A percentile compares a stretch with the other conserved stretches of the same genome.
These are phyloP conservation scores for Diutina rugosa DNA, from an alignment of 1,139 yeast genomes.

Conservation along the genomic window DNA sequence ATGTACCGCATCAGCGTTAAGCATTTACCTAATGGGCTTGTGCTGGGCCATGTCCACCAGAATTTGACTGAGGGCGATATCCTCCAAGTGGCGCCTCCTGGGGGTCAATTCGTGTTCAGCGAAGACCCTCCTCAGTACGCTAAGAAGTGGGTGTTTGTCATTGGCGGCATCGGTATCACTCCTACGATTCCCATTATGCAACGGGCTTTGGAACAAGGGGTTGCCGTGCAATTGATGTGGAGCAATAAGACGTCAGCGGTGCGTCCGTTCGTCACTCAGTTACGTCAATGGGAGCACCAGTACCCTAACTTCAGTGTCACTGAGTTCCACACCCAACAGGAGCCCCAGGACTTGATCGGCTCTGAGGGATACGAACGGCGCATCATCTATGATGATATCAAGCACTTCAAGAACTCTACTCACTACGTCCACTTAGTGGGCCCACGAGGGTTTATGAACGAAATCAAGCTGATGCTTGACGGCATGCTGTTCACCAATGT, in stretches of 20 bases:
- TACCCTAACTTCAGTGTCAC: constrained; percentile 10
- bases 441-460: background rate
- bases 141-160: constrained; percentile 30
- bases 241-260: constrained; percentile 13
- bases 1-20: constrained; percentile 42
- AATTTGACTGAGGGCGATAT: constrained; percentile 34
- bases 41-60: constrained; percentile 42
- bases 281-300: constrained; percentile 9
- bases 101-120: constrained; percentile 37
- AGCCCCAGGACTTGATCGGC: background rate
- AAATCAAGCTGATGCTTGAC: background rate
- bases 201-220: constrained; percentile 15
- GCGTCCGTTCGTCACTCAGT: constrained; percentile 18
- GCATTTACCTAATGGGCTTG: constrained; percentile 19
- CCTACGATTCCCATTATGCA: constrained; percentile 44
- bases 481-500: background rate
- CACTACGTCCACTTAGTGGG: background rate
- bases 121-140: constrained; percentile 7
- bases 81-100: constrained; percentile 44
- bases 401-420: background rate
- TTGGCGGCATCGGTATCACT: constrained; percentile 62
- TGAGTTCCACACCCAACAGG: constrained; percentile 10
- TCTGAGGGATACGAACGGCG: background rate
- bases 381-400: background rate
- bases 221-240: constrained; percentile 16